Base-by-base conservation (phyloP, 805 yeast genomes). In the Yueomyces sinensis region DNA sequence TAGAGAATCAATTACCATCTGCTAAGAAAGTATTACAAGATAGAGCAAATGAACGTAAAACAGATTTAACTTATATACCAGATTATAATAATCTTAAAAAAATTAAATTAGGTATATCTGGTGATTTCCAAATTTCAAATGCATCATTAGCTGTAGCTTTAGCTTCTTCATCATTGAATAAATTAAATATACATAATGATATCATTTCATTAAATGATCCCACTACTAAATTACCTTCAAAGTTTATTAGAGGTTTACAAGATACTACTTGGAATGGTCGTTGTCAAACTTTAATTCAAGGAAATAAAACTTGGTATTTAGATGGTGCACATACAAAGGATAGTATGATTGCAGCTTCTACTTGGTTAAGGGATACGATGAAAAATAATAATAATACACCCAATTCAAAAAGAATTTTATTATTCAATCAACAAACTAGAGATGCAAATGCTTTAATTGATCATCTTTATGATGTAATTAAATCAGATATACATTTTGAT, bases 261-360 rank as follows among this genome's bases (percentile, higher is more conserved):
- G 38, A 58, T 2, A 81, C 94, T 1, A 60, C 65, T 31, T 91
- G 97, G 95, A 91, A 91, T n/a, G 99, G 99, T 1, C 66, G 99
- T 45, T 89, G 97, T 47, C 96, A 93, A 59, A 66, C 74, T 2
- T 56, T 83, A 22, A 40, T 45, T 5, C 66, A 61, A 17, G 62
- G 63, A 18, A 57, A 60, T 13, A 60, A 62, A 17, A 70, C 68
- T n/a, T 91, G 95, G 94, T 76, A 61, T 42, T 59, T 89, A 13
- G 99, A 91, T 59, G 99, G 99, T 15, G 97, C 98, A 0, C 99
- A 91, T 48, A 91, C 98, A 0, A 61, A 69, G 31, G 99, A 91
- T 49, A 82, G 95, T 39, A 71, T 93, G 17, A 65, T 65, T 22
- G 93, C 76, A n/a, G 82, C 95, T 0, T 68, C 89, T 0, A 59